Base-by-base conservation (phyloP, 176 grass and related monocot species). In the Oryza glaberrima region DNA sequence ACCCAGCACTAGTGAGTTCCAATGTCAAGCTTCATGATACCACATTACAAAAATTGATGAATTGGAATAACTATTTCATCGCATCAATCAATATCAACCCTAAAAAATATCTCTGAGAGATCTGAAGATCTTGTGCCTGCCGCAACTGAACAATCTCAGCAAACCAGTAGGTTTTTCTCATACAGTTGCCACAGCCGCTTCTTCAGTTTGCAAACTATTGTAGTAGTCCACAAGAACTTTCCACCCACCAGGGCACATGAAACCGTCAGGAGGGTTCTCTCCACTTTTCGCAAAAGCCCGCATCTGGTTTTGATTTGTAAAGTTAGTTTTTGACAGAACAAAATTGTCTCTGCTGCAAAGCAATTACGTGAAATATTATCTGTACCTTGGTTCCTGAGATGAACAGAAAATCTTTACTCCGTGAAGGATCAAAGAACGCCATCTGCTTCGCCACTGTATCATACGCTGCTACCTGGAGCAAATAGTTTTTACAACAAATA, bases 371-470 rank as follows among this genome's bases (percentile, higher is more conserved):
- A 45, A 5, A 48, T 64, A 61, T 12, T 19, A 45, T 22, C 0
- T 65, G 1, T 90, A 94, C 96, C 96, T 98, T 98, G 36, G 96
- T 98, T 89, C 96, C 96, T 68, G 96, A 98, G 72, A 98, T 98
- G 86, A 98, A 98, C 26, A 98, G 81, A 61, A 98, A 98, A 56
- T 98, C 93, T 88, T 96, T 86, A 81, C 87, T 83, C 6, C 93
- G 96, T 40, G 93, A 90, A 71, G 96, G 93, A 61, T 98, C 96
- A 49, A 98, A 98, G 72, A 98, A 98, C 11, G 96, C 91, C 93
- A 98, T 98, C 87, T 98, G 86, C 70, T 94, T 89, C 41, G 90
- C 91, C 32, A 89, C 81, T 10, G 83, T 89, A 69, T 98, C 93
- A 47, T 98, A 98, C 1, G 96, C 93, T 65, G 93, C 96, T 11